phyloP scores from a whole-genome alignment of 768 basidiomycete genomes.

The Boletus tylopilopsis region DNA sequence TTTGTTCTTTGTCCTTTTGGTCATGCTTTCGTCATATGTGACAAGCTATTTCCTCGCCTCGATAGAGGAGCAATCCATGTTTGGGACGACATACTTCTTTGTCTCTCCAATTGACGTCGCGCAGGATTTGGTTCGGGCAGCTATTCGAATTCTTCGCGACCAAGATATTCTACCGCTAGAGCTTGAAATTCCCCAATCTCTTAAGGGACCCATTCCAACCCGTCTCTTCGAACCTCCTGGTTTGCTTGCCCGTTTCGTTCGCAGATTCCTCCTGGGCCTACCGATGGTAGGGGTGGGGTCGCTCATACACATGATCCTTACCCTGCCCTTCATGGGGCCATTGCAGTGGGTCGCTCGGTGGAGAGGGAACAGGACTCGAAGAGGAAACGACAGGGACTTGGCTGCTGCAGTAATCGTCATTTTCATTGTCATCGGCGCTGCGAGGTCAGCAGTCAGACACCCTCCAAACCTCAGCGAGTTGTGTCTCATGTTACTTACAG shows the following conservation, averaged over 20 bases:
- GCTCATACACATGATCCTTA: constrained; percentile 66
- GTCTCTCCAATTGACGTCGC: constrained; percentile 56
- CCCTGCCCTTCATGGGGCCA: constrained; percentile 61
- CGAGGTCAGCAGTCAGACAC: constrained; percentile 44
- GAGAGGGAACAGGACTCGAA: constrained; percentile 49
- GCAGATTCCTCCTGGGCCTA: constrained; percentile 72
- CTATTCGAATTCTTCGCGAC: constrained; percentile 59
- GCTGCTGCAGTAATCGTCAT: constrained; percentile 62
- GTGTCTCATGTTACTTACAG: constrained; percentile 35
- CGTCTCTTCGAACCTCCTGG: constrained; percentile 36
- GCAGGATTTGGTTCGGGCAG: constrained; percentile 58
- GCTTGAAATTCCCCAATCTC: constrained; percentile 10
- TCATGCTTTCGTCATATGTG: constrained; percentile 65
- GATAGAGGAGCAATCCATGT: constrained; percentile 51
- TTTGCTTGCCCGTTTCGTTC: constrained; percentile 52
- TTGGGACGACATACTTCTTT: constrained; percentile 34
- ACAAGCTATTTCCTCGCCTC: constrained; percentile 63
- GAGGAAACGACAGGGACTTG: constrained; percentile 57
- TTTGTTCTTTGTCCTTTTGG: constrained; percentile 58
- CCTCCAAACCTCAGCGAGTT: not conserved
- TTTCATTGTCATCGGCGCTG: constrained; percentile 58
- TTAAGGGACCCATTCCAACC: constrained; percentile 18
- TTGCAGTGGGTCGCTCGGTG: constrained; percentile 69
- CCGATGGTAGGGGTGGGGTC: constrained; percentile 77
- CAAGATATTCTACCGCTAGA: constrained; percentile 41